phyloP scores from a whole-genome alignment of 176 grass and related monocot genomes.

The Carex scoparia region DNA sequence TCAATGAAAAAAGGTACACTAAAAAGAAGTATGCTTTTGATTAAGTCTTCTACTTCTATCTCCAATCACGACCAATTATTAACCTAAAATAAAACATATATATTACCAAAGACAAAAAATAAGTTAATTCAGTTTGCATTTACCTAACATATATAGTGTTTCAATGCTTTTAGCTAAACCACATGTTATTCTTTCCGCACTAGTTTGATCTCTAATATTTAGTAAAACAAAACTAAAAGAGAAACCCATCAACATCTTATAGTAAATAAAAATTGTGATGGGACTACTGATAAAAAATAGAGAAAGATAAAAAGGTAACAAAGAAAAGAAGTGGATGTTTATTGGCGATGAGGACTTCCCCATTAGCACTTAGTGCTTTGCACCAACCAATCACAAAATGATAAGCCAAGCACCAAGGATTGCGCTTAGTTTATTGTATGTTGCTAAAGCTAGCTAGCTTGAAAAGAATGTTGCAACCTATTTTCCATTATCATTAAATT shows the following conservation, averaged over 20 bases:
- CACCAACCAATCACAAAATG: conserved; percentile 8
- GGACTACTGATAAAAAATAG: not conserved
- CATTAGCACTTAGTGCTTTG: conserved; percentile 2
- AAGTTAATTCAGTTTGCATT: not conserved
- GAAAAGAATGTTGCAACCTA: not conserved
- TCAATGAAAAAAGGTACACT: not conserved
- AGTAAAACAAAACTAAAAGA: not conserved
- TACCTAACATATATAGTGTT: not conserved
- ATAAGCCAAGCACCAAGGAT: conserved; percentile 4
- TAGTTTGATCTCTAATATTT: not conserved
- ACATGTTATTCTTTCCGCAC: not conserved
- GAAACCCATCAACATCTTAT: not conserved
- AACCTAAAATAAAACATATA: not conserved
- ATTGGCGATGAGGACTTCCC: not conserved
- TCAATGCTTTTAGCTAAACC: not conserved
- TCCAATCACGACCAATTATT: not conserved
- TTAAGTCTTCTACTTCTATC: not conserved
- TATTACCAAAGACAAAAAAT: not conserved
- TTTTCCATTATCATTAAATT: not conserved
- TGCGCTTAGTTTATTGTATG: not conserved
- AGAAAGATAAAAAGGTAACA: not conserved
- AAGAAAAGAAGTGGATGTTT: not conserved
- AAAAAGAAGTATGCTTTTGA: not conserved
- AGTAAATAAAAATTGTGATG: not conserved
- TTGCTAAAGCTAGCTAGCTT: not conserved